Conservation (phyloP, 345 rosid genomes). For the Cardamine chenopodiifolia region DNA sequence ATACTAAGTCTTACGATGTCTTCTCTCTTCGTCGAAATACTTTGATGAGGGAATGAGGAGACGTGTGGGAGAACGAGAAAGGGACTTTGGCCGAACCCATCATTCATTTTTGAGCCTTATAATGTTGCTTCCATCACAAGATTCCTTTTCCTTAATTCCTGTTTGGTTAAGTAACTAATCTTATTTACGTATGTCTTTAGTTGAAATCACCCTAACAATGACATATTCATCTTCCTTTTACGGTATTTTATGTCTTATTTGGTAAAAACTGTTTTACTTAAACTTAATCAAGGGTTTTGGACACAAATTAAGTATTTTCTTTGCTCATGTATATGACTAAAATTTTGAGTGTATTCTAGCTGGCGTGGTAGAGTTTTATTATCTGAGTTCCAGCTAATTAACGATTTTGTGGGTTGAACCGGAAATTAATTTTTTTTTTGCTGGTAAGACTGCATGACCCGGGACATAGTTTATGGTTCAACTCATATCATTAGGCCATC, state of each 20-base stretch:
- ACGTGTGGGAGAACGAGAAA: conserved; percentile 46
- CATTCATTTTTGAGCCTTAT: conserved; percentile 23
- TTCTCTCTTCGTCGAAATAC: conserved; percentile 1
- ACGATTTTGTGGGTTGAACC: conserved; percentile 7
- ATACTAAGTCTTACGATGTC: conserved; percentile 12
- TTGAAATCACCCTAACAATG: conserved; percentile 27
- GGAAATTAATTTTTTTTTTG: not conserved
- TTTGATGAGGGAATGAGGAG: not conserved
- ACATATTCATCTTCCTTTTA: conserved; percentile 6
- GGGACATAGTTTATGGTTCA: conserved; percentile 31
- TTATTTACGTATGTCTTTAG: not conserved
- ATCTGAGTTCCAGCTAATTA: conserved; percentile 30
- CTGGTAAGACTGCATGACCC: conserved; percentile 25
- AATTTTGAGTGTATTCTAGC: not conserved
- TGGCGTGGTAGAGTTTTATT: conserved; percentile 14
- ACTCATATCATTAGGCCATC: conserved; percentile 24
- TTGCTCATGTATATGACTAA: not conserved
- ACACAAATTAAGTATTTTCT: not conserved
- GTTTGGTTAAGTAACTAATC: conserved; percentile 14
- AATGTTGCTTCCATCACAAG: conserved; percentile 35
- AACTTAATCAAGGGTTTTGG: not conserved
- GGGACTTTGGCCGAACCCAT: conserved; percentile 42
- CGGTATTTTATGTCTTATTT: conserved; percentile 25
- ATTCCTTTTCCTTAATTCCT: conserved; percentile 23
- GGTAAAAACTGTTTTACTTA: not conserved